phyloP scores from a whole-genome alignment of 495 filamentous ascomycete genomes.

The Aspergillus bridgeri region DNA sequence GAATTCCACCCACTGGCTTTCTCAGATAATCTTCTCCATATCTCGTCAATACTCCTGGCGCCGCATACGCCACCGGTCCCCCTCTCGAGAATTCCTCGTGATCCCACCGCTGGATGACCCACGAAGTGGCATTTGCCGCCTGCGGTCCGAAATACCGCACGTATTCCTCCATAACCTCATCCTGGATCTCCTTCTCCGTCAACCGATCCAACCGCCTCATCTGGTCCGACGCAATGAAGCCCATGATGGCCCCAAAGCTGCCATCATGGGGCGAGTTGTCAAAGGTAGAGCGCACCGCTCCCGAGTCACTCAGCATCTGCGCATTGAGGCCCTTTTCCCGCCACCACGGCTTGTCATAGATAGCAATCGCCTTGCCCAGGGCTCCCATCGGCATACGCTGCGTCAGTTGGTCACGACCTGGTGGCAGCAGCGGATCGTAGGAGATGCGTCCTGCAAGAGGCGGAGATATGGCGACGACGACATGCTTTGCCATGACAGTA shows the following conservation, averaged over 20 bases:
- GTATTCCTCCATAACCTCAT: conserved; percentile 8
- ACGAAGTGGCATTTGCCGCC: conserved; percentile 10
- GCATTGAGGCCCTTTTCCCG: conserved; percentile 19
- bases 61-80: conserved; percentile 11
- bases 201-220: conserved; percentile 18
- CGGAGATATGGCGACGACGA: conserved; percentile 20
- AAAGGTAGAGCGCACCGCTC: conserved; percentile 16
- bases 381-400: conserved; percentile 24
- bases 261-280: conserved; percentile 20
- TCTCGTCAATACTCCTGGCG: conserved; percentile 13
- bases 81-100: conserved; percentile 21
- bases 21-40: conserved; percentile 10
- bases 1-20: conserved; percentile 19
- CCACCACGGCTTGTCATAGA: conserved; percentile 25
- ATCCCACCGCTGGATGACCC: conserved; percentile 22
- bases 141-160: conserved; percentile 16
- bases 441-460: conserved; percentile 10
- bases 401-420: conserved; percentile 17
- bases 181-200: conserved; percentile 12
- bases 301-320: conserved; percentile 16
- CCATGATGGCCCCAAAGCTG: conserved; percentile 22
- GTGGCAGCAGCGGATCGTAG: conserved; percentile 19
- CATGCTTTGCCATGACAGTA: conserved; percentile 8
- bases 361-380: conserved; percentile 24
- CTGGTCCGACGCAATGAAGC: conserved; percentile 24